These are phyloP conservation scores for Boletellus dicymbophilus DNA, from an alignment of 1,284 basidiomycete genomes.

Conservation along the genomic window DNA sequence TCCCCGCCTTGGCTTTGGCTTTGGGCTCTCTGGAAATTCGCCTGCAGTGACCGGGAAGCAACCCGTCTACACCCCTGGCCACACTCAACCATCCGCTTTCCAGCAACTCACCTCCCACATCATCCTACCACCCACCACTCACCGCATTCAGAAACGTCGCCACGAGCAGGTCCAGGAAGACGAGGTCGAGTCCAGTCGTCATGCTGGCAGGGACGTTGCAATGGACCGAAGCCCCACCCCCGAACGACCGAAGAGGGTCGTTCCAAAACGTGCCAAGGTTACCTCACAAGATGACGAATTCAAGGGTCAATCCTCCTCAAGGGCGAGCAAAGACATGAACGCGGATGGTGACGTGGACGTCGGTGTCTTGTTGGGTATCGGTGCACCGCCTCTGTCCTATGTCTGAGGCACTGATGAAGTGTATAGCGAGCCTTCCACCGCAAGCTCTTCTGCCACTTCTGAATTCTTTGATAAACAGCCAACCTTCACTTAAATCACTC, in stretches of 20 bases:
- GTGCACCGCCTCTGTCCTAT: slow-evolving; percentile 6
- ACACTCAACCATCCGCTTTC: slow-evolving; percentile 49
- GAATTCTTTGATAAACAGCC: slow-evolving; percentile 59
- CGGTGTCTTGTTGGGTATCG: slow-evolving; percentile 74
- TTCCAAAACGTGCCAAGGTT: slow-evolving; percentile 66
- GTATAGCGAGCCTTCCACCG: slow-evolving; percentile 67
- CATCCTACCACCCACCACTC: slow-evolving; percentile 37
- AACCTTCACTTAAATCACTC: slow-evolving; percentile 67
- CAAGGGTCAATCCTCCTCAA: slow-evolving; percentile 40
- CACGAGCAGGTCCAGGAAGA: slow-evolving; percentile 67
- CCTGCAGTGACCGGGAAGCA: slow-evolving; percentile 39
- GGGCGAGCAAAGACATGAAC: slow-evolving; percentile 46
- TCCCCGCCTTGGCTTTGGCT: slow-evolving; percentile 70
- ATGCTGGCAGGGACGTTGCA: slow-evolving; percentile 52
- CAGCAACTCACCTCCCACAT: slow-evolving; percentile 48
- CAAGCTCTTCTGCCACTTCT: slow-evolving; percentile 73
- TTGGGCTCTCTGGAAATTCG: slow-evolving; percentile 53
- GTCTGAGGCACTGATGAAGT: slow-evolving; percentile 14
- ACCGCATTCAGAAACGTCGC: slow-evolving; percentile 59
- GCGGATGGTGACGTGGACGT: slow-evolving; percentile 62
- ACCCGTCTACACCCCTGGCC: slow-evolving; percentile 29
- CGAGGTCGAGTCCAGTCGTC: slow-evolving; percentile 41
- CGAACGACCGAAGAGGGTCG: slow-evolving; percentile 65
- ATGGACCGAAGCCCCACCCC: slow-evolving; percentile 85
- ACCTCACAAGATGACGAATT: slow-evolving; percentile 39